Base-by-base conservation (phyloP, 208 protist species). In the Leishmania martiniquensis region DNA sequence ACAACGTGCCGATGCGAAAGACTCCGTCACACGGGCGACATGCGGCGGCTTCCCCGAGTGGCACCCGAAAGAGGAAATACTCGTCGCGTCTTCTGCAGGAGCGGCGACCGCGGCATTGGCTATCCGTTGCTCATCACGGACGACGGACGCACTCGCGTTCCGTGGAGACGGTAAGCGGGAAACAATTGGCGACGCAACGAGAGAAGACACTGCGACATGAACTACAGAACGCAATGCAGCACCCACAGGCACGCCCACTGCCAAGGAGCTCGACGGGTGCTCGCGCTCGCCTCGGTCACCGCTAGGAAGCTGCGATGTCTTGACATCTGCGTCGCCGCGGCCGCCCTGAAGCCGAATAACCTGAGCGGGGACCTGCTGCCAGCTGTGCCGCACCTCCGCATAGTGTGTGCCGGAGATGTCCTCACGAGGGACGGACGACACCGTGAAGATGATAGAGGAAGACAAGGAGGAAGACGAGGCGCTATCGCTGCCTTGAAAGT, bases 391-490 rank as follows among this genome's bases (percentile, higher is more conserved):
- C 12, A 20, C 29, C 44, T 39, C 10, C 29, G 17, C 45, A 25
- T 0, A 29, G 45, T 55, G n/a, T 37, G 5, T 29, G 4, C 29
- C 67, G 29, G 67, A 7, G 13, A 37, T 72, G 67, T 42, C 42
- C 29, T 39, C 67, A 9, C 10, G 45, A 22, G 42, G 67, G 5
- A 29, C 34, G 55, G 45, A 37, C 45, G 29, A 44, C 67, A 57
- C 44, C 47, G 67, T 72, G 44, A 72, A 72, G 10, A 72, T 42
- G 15, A 72, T 72, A 32, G 67, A 72, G 47, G 67, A 72, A 2
- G 67, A 47, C 67, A 44, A 25, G 47, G 45, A 72, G 45, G 67
- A 72, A 25, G 67, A 72, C 67, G 62, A 42, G 55, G n/a, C 12
- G n/a, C 13, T n/a, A 10, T 34, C 55, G 10, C 55, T 10, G 22